A percentile compares a stretch with the other conserved stretches of the same genome.
phyloP scores from a whole-genome alignment of 257 asterid genomes.

The Lycium ferocissimum region DNA sequence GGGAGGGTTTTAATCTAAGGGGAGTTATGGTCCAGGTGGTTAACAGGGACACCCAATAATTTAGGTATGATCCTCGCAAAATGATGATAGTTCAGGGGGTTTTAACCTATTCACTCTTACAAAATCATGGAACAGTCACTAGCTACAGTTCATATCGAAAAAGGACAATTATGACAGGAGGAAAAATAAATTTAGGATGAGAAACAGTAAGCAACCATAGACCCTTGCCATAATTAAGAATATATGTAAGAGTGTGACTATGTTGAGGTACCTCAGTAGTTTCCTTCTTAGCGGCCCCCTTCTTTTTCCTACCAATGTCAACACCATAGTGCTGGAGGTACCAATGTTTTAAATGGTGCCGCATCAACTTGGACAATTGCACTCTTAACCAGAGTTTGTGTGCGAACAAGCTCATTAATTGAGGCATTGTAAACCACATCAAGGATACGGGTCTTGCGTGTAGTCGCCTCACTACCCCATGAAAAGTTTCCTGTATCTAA shows the following conservation, averaged over 20 bases:
- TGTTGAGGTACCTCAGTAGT: conserved; percentile 33
- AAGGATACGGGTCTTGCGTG: conserved; percentile 68
- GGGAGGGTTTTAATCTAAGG: no score
- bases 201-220: background rate
- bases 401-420: conserved; percentile 75
- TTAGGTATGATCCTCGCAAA: no score
- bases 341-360: conserved; percentile 86
- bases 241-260: background rate
- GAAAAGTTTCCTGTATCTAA: conserved; percentile 74
- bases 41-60: no score
- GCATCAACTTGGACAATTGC: conserved; percentile 84
- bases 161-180: background rate
- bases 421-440: conserved; percentile 84
- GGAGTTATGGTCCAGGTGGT: no score
- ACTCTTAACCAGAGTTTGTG: conserved; percentile 75
- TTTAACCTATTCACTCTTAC: no score
- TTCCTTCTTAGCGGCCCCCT: conserved; percentile 66
- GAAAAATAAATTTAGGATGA: background rate
- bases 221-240: background rate
- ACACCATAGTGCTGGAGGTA: conserved; percentile 83
- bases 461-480: conserved; percentile 78
- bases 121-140: background rate
- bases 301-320: conserved; percentile 85
- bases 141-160: background rate
- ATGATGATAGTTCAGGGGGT: no score